These are phyloP conservation scores for Centella asiatica DNA, from an alignment of 129 eudicot species.

Conservation along the genomic window DNA sequence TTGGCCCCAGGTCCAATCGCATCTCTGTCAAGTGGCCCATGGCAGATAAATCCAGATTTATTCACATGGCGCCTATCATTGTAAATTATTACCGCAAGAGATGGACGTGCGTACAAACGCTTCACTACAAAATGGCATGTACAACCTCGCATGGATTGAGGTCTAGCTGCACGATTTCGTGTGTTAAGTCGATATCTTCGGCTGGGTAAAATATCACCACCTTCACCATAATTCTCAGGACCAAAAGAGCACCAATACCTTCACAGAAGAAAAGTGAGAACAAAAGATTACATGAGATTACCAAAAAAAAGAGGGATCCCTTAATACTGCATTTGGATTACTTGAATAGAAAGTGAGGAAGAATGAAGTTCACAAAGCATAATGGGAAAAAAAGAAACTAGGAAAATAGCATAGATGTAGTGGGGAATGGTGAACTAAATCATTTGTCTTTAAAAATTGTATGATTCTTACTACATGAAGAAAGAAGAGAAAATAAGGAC, in stretches of 20 bases:
- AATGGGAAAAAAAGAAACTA: too few species aligned
- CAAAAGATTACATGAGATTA: neutral
- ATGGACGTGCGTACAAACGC: constrained; percentile 73
- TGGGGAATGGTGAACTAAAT: too few species aligned
- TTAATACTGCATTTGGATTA: too few species aligned
- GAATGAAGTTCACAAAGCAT: too few species aligned
- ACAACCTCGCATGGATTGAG: constrained; percentile 98
- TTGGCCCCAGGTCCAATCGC: constrained; percentile 97
- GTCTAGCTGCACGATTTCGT: constrained; percentile 96
- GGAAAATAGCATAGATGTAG: too few species aligned
- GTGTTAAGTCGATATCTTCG: constrained; percentile 87
- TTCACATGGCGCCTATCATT: constrained; percentile 81
- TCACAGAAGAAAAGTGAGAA: constrained; percentile 10
- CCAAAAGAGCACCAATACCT: constrained; percentile 99
- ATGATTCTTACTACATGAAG: too few species aligned
- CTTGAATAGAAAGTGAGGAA: neutral
- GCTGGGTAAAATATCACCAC: constrained; percentile 84
- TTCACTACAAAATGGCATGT: constrained; percentile 86
- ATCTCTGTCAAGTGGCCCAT: constrained; percentile 94
- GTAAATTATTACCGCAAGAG: constrained; percentile 65
- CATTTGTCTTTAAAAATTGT: too few species aligned
- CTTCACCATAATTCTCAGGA: constrained; percentile 96
- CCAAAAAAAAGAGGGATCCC: neutral
- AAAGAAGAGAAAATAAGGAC: too few species aligned
- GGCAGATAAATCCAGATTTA: constrained; percentile 83